phyloP scores from a whole-genome alignment of 116 monocot species.

The Posidonia oceanica region DNA sequence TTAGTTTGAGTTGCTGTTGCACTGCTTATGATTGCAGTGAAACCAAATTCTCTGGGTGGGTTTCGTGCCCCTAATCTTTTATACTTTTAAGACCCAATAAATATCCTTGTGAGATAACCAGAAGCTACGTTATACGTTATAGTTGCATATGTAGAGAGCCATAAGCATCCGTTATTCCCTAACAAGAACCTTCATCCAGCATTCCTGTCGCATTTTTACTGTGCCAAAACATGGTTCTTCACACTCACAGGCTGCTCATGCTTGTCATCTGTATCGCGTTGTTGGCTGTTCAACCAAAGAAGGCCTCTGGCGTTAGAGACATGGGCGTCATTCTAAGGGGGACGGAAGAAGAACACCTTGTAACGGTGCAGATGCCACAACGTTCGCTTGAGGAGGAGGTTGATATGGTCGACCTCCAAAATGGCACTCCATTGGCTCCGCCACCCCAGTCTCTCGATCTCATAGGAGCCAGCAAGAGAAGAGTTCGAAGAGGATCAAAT shows the following conservation, averaged over 20 bases:
- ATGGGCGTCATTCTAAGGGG: slow-evolving; percentile 19
- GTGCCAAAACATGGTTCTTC: slow-evolving; percentile 1
- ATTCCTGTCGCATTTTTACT: background rate
- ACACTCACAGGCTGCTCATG: slow-evolving; percentile 15
- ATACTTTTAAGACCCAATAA: slow-evolving; percentile 24
- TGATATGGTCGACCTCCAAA: slow-evolving; percentile 1
- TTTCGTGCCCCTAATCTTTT: slow-evolving; percentile 20
- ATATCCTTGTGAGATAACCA: background rate
- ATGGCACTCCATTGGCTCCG: slow-evolving; percentile 1
- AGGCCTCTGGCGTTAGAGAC: slow-evolving; percentile 28
- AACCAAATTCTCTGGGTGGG: slow-evolving; percentile 22
- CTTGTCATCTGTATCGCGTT: slow-evolving; percentile 33
- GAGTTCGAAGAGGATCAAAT: slow-evolving; percentile 82
- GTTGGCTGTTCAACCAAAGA: slow-evolving; percentile 22
- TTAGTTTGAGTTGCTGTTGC: slow-evolving; percentile 9
- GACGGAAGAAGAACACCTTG: background rate
- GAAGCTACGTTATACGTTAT: background rate
- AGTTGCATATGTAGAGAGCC: too few relatives aligned
- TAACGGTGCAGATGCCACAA: slow-evolving; percentile 6
- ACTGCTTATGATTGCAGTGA: slow-evolving; percentile 66
- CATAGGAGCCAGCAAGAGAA: slow-evolving; percentile 47
- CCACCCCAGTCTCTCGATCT: slow-evolving; percentile 23
- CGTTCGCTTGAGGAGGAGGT: slow-evolving; percentile 9
- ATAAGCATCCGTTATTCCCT: too few relatives aligned
- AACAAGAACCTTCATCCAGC: background rate